Percentiles rank a stretch among this genome's conserved stretches.
Evolutionary conservation across 1,284 basidiomycete species (phyloP).

Genomic region (Ustanciosporium gigantosporum): DNA sequence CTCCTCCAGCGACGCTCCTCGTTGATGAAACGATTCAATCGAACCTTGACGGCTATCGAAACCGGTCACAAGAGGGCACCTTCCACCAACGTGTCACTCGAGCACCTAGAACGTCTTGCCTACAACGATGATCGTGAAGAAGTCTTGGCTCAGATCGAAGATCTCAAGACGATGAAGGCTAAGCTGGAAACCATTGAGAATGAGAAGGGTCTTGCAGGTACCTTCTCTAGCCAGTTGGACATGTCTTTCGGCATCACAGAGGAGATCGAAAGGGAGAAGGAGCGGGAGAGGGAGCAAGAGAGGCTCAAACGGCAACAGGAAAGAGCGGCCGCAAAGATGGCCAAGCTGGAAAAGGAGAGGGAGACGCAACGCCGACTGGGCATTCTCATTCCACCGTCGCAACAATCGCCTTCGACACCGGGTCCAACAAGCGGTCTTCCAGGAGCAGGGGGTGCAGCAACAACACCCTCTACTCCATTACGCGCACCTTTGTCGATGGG

Average conservation of each 20-base stretch:
- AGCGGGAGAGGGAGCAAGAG: slow-evolving; percentile 29
- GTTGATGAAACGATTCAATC: slow-evolving; percentile 24
- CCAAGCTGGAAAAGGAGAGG: slow-evolving; percentile 33
- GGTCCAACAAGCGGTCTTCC: not conserved
- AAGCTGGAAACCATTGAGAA: slow-evolving; percentile 45
- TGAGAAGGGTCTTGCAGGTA: slow-evolving; percentile 5
- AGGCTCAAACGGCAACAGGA: slow-evolving; percentile 36
- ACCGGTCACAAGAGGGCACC: slow-evolving; percentile 36
- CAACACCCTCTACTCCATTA: not conserved
- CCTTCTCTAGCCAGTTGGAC: slow-evolving; percentile 19
- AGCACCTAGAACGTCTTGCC: slow-evolving; percentile 47
- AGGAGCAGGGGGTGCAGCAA: not conserved
- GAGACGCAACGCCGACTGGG: slow-evolving; percentile 24
- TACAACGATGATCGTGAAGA: slow-evolving; percentile 47
- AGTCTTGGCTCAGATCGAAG: slow-evolving; percentile 34
- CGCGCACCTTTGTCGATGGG: not conserved
- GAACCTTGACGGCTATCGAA: slow-evolving; percentile 26
- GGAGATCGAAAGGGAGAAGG: slow-evolving; percentile 37
- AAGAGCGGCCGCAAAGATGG: slow-evolving; percentile 27
- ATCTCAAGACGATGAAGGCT: slow-evolving; percentile 40
- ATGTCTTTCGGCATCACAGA: slow-evolving; percentile 37
- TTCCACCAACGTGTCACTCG: slow-evolving; percentile 23
- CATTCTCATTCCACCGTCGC: slow-evolving; percentile 25
- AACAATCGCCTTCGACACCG: not conserved
- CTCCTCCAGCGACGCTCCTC: slow-evolving; percentile 30